Base-by-base conservation (phyloP, 2,329 filamentous ascomycete species). In the Kalmusia sp. region DNA sequence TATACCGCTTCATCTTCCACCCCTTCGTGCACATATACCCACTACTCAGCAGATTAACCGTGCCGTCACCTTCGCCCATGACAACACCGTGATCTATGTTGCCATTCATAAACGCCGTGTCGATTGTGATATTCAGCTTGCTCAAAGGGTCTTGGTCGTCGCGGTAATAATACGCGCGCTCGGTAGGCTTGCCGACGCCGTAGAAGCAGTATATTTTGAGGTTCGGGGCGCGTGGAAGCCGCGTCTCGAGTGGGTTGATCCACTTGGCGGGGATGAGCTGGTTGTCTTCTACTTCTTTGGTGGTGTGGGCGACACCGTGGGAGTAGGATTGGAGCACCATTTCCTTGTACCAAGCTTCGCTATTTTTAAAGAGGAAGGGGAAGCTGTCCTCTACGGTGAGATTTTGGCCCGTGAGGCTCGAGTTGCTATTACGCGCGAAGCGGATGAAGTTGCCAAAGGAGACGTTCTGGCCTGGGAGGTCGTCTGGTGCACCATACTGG, bases 121-220 rank as follows among this genome's bases (percentile, higher is more conserved):
- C 82, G 46, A 84, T 82, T 24, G 79, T 82, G 28, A 84, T 76
- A 64, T 92, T 92, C 15, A 92, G 79, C 15, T 83, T 86, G 6
- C 86, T 87, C n/a, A 84, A 65, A 0, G 83, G 76, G 7, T 91
- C 86, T 9, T 80, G 78, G 39, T 93, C 90, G 35, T 86, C 80
- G 27, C 89, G 88, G 76, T 99, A 99, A 73, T 90, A 99, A 73
- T 98, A 99, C 14, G 88, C 87, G 51, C 93, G 86, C 75, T 99
- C 93, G 0, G 93, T 98, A 3, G 91, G 89, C 72, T 98, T 99
- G 2, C 93, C 93, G 3, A 96, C 87, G 17, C 90, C 95, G 71
- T 99, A 98, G 79, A 99, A 98, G 77, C 95, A 98, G 77, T 93
- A 98, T 11, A 99, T 91, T 72, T 96, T 97, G 68, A 99, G 80